phyloP scores from a whole-genome alignment of 495 filamentous ascomycete species.

The Lasiosphaeria ovina region DNA sequence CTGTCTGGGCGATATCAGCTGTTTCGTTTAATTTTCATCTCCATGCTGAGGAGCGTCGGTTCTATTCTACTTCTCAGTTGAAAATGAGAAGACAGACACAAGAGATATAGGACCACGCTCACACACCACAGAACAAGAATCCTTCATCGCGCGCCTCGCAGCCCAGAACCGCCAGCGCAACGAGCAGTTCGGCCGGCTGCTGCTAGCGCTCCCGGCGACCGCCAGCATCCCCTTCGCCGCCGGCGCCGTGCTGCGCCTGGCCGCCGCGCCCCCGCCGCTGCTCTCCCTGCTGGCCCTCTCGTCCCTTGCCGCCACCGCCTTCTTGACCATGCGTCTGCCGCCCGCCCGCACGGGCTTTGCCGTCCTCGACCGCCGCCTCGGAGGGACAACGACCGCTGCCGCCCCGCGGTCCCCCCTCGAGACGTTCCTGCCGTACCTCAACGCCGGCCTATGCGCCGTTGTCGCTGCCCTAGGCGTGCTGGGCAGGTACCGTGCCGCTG shows the following conservation, averaged over 20 bases:
- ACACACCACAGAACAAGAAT: conserved; percentile 61
- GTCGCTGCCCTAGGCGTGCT: conserved; percentile 35
- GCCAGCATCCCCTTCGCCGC: conserved; percentile 53
- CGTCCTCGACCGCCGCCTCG: conserved; percentile 29
- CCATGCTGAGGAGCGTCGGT: too few relatives aligned
- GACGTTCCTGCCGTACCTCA: conserved; percentile 48
- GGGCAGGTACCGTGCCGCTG: conserved; percentile 12
- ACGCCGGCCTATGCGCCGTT: conserved; percentile 41
- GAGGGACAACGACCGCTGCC: not conserved
- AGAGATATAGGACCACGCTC: not conserved
- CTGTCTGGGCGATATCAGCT: not conserved
- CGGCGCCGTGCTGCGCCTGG: conserved; percentile 38
- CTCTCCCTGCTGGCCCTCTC: conserved; percentile 56
- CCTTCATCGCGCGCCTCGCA: conserved; percentile 58
- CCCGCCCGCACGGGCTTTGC: conserved; percentile 38
- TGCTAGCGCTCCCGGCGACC: conserved; percentile 57
- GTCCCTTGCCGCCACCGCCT: conserved; percentile 60
- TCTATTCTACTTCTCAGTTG: too few relatives aligned
- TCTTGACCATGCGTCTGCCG: conserved; percentile 41
- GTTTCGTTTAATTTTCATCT: not conserved
- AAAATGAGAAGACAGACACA: not conserved
- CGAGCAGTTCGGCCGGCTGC: conserved; percentile 54
- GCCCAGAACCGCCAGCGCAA: conserved; percentile 58
- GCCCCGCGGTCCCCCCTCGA: conserved; percentile 35
- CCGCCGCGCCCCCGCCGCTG: conserved; percentile 30